A percentile compares a stretch with the other conserved stretches of the same genome.
These are phyloP conservation scores for Barnettozyma wickerhamii DNA, from an alignment of 805 yeast species.

Conservation along the genomic window DNA sequence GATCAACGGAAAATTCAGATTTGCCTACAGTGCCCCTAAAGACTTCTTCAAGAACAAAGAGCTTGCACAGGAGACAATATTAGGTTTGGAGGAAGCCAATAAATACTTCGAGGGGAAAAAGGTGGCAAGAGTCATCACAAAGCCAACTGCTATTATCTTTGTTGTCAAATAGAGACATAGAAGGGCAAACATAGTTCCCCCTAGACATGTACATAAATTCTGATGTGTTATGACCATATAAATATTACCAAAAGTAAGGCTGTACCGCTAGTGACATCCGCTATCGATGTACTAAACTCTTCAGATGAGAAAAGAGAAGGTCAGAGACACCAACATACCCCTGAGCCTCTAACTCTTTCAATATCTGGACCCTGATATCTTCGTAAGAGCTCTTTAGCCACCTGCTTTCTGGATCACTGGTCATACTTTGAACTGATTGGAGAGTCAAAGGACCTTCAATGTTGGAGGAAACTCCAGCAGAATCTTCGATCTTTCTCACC, in stretches of 20 bases:
- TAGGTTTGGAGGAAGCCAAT: constrained; percentile 34
- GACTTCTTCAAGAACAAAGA: constrained; percentile 34
- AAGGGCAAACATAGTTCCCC: neutral
- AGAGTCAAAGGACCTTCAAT: constrained; percentile 53
- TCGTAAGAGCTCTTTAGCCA: constrained; percentile 42
- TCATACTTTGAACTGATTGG: constrained; percentile 33
- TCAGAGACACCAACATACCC: constrained; percentile 49
- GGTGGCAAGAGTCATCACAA: constrained; percentile 52
- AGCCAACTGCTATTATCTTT: constrained; percentile 30
- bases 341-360: constrained; percentile 34
- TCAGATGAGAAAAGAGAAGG: constrained; percentile 50
- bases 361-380: constrained; percentile 40
- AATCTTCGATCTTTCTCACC: constrained; percentile 45
- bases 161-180: constrained; percentile 10
- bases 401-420: constrained; percentile 12
- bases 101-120: constrained; percentile 38
- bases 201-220: neutral
- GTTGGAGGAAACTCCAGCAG: constrained; percentile 29
- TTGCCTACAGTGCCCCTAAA: constrained; percentile 35
- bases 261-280: no score
- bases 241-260: no score
- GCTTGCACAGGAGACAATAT: constrained; percentile 30
- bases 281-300: constrained; percentile 37
- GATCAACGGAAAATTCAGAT: constrained; percentile 68
- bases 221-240: neutral